Evolutionary conservation across 352 stramenopile species (phyloP).

Genomic region (Pythium rishiriense): DNA sequence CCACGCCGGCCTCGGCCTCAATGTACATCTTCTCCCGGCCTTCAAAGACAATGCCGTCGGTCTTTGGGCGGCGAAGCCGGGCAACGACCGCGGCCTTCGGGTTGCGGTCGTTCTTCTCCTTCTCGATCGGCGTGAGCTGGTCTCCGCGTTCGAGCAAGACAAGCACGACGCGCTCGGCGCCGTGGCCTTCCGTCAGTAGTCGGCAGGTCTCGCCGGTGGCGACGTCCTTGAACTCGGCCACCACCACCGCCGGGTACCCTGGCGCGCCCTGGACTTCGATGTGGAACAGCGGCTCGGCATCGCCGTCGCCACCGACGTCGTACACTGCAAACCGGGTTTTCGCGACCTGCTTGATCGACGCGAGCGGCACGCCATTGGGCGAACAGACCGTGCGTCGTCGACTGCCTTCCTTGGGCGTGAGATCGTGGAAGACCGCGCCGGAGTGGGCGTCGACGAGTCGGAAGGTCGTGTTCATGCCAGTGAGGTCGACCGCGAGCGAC

Average conservation of each 20-base stretch:
- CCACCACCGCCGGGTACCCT: slow-evolving; percentile 2
- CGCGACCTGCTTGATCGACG: not conserved
- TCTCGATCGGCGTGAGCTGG: slow-evolving; percentile 5
- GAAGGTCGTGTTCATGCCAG: slow-evolving; percentile 12
- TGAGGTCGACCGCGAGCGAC: slow-evolving; percentile 3
- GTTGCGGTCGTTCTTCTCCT: slow-evolving; percentile 14
- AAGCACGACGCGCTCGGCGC: slow-evolving; percentile 6
- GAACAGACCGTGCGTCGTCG: slow-evolving; percentile 10
- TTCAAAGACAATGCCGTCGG: slow-evolving; percentile 14
- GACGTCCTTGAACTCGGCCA: slow-evolving; percentile 11
- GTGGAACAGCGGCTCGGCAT: not conserved
- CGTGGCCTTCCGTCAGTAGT: slow-evolving; percentile 2
- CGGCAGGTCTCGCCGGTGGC: slow-evolving; percentile 6
- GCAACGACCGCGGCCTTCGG: not conserved
- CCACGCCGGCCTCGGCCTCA: slow-evolving; percentile 9
- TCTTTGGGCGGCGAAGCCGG: slow-evolving; percentile 13
- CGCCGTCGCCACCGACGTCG: not conserved
- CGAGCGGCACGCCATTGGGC: slow-evolving; percentile 6
- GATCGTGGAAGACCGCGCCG: slow-evolving; percentile 5
- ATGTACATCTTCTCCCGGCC: slow-evolving; percentile 13
- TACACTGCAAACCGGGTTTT: slow-evolving; percentile 8
- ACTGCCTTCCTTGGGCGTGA: slow-evolving; percentile 3
- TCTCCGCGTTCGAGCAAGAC: not conserved
- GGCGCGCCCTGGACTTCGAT: not conserved
- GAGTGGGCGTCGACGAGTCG: slow-evolving; percentile 9